Evolutionary conservation across 345 rosid genomes (phyloP).

Genomic region (Lumnitzera racemosa): DNA sequence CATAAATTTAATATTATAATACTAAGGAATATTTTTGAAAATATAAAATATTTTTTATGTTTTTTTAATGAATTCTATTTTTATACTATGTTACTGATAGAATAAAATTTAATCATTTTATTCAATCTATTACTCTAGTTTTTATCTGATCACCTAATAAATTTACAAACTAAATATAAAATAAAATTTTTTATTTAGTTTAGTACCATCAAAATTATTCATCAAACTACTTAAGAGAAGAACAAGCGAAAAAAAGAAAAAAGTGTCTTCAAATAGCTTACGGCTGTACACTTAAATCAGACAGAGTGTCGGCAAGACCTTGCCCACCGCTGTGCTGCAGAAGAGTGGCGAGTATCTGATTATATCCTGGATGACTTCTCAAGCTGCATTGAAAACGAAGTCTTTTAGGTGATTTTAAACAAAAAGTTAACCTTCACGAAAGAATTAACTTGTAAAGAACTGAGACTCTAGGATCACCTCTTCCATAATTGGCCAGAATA

Average conservation of each 20-base stretch:
- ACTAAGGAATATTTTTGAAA: too few relatives aligned
- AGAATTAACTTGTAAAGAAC: not conserved
- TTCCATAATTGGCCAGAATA: slow-evolving; percentile 72
- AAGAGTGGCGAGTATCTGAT: slow-evolving; percentile 45
- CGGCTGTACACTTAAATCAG: slow-evolving; percentile 77
- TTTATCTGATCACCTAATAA: too few relatives aligned
- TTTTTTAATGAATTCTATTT: too few relatives aligned
- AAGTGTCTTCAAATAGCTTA: slow-evolving; percentile 31
- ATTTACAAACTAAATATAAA: too few relatives aligned
- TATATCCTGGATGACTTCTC: slow-evolving; percentile 67
- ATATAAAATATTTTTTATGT: too few relatives aligned
- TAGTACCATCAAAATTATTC: not conserved
- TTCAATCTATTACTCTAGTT: too few relatives aligned
- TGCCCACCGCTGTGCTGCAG: slow-evolving; percentile 40
- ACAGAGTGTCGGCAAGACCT: slow-evolving; percentile 60
- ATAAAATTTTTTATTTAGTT: too few relatives aligned
- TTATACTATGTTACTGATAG: too few relatives aligned
- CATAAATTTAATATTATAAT: too few relatives aligned
- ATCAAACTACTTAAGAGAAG: not conserved
- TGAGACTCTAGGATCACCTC: slow-evolving; percentile 43
- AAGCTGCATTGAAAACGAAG: slow-evolving; percentile 38
- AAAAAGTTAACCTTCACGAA: not conserved
- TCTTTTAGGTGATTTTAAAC: not conserved
- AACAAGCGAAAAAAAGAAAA: not conserved
- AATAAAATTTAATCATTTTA: too few relatives aligned